phyloP scores from a whole-genome alignment of 495 filamentous ascomycete species.

The Haplographium delicatum region DNA sequence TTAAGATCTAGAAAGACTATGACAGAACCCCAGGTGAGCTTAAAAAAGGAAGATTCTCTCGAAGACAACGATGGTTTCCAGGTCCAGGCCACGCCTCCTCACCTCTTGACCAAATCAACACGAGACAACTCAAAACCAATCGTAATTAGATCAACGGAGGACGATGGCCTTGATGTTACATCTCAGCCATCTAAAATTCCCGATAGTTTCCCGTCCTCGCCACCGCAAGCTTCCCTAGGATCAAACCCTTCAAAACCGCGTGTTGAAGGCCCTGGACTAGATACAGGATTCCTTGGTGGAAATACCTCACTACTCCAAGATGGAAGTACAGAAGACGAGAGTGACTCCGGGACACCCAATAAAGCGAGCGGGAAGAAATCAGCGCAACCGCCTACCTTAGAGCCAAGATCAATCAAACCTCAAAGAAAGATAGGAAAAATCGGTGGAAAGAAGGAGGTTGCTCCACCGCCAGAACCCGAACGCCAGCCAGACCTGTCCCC shows the following conservation, averaged over 20 bases:
- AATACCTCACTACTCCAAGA: constrained; percentile 26
- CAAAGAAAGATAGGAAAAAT: constrained; percentile 19
- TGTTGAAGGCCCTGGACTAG: too few species aligned
- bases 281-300: too few species aligned
- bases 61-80: constrained; percentile 45
- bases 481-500: not conserved
- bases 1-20: not conserved
- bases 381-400: constrained; percentile 14
- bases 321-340: constrained; percentile 3
- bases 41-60: not conserved
- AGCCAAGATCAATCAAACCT: constrained; percentile 18
- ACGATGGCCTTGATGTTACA: constrained; percentile 27
- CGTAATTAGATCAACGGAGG: constrained; percentile 18
- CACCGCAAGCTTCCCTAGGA: not conserved
- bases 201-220: constrained; percentile 20
- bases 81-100: constrained; percentile 42
- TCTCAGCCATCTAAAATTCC: constrained; percentile 22
- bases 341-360: not conserved
- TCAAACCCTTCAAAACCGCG: too few species aligned
- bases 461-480: constrained; percentile 10
- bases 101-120: constrained; percentile 12
- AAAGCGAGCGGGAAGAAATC: not conserved
- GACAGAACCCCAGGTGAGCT: not conserved
- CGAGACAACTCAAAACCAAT: not conserved
- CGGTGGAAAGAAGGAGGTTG: constrained; percentile 24